Evolutionary conservation across 768 basidiomycete species (phyloP).

Genomic region (Filobasidium floriforme): DNA sequence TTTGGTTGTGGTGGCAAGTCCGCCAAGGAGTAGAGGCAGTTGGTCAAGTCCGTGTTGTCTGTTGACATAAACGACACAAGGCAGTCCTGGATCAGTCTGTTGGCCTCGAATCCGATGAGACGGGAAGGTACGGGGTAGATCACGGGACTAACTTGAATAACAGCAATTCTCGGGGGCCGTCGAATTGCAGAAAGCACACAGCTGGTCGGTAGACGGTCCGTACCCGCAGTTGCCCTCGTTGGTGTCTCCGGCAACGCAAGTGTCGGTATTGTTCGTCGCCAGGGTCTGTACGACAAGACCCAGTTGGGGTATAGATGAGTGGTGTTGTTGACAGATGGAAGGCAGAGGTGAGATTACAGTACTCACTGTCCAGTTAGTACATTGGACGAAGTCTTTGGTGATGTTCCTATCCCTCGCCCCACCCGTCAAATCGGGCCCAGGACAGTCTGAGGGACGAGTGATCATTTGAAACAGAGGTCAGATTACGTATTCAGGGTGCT

Average conservation of each 20-base stretch:
- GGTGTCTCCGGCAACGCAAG: constrained; percentile 33
- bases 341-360: neutral
- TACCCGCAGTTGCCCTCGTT: constrained; percentile 42
- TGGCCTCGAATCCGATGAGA: no score
- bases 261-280: constrained; percentile 34
- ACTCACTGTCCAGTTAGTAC: constrained; percentile 37
- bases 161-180: constrained; percentile 36
- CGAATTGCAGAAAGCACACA: constrained; percentile 35
- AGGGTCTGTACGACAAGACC: constrained; percentile 16
- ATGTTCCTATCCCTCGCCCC: constrained; percentile 30
- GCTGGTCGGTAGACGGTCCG: constrained; percentile 26
- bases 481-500: neutral
- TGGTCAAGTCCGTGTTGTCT: constrained; percentile 34
- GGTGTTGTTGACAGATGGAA: neutral
- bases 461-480: constrained; percentile 4
- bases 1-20: constrained; percentile 12
- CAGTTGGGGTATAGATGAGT: neutral
- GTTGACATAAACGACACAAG: no score
- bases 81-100: no score
- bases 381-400: constrained; percentile 39
- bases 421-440: constrained; percentile 37
- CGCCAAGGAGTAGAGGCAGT: constrained; percentile 35
- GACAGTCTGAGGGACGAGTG: constrained; percentile 27
- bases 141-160: constrained; percentile 28
- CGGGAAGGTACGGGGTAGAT: no score